Evolutionary conservation across 164 flowering plant genomes (phyloP), one percentile per base, ranked within the genome.

Genomic region (Buxus sempervirens): DNA sequence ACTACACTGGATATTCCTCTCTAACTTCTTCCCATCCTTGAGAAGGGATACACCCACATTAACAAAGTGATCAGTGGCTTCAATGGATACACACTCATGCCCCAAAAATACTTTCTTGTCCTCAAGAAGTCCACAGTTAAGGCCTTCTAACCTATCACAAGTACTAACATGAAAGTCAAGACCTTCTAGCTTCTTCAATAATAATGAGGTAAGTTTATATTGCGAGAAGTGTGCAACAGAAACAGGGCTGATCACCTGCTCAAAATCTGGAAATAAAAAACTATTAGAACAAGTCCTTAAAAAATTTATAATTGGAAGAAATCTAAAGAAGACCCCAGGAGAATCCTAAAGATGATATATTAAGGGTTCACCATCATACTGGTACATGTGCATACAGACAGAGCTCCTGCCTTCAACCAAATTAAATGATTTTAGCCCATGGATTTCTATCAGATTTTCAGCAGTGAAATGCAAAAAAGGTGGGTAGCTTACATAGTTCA

Each of bases 171-270:
- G 68, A 63, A 95, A 90, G 60, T 72, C 73, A 22, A 86, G 79
- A 45, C 78, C 68, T 76, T 85, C 77, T 54, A 92, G 79, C 72
- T 81, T 80, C 81, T 90, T 81, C 23, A 89, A 77, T 18, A 95
- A 82, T 65, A 89, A 80, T 49, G 72, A 72, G 42, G 54, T 81
- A 54, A 95, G 81, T 70, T 92, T 95, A 83, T 95, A 80, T 78
- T 89, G 97, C 7, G 99, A 92, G 79, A 89, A 92, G 80, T 92
- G 97, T 54, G 97, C 99, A 75, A 92, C 95, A 58, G 97, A 89
- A 45, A 81, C 82, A 41, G 99, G 97, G 79, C 97, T 95, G 65
- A 81, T 84, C 66, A 86, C 72, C 55, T 75, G 81, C 67, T 90
- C 88, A 73, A 95, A 85, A 82, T 95, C 99, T 95, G 93, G 66